Conservation (phyloP, 305 asterid genomes). For the Fraxinus floribunda region DNA sequence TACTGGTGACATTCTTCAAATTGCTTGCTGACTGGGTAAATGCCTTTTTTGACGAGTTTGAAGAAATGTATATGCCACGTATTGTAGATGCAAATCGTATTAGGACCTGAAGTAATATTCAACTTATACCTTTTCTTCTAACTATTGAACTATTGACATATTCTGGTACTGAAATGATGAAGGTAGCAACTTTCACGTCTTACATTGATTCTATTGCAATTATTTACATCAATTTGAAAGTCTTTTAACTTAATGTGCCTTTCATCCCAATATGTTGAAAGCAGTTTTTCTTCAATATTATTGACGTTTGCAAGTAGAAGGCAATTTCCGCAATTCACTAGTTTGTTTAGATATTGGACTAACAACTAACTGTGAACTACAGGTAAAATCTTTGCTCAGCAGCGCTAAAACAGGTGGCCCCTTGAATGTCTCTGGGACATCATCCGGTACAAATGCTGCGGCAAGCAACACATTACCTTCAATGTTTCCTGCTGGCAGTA, state of each 20-base stretch:
- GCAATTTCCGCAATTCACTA: background rate
- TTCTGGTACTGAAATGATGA: background rate
- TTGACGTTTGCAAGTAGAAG: slow-evolving; percentile 15
- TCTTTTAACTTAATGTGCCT: background rate
- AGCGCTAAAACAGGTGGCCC: slow-evolving; percentile 76
- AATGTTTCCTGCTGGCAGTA: slow-evolving; percentile 96
- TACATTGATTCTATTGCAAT: background rate
- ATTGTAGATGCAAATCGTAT: background rate
- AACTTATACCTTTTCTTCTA: background rate
- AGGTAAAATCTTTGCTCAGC: slow-evolving; percentile 82
- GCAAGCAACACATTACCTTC: slow-evolving; percentile 79
- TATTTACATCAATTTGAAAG: background rate
- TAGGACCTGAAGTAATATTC: background rate
- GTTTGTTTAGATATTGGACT: background rate
- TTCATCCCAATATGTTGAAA: background rate
- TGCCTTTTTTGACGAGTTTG: background rate
- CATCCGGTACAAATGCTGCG: slow-evolving; percentile 63
- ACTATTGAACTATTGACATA: background rate
- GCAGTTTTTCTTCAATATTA: background rate
- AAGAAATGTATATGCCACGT: background rate
- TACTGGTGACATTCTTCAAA: background rate
- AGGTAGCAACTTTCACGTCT: background rate
- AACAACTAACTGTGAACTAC: slow-evolving; percentile 25
- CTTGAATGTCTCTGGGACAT: slow-evolving; percentile 58
- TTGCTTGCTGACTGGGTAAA: background rate